phyloP scores from a whole-genome alignment of 805 yeast species.

The Debaryomyces tyrocola region DNA sequence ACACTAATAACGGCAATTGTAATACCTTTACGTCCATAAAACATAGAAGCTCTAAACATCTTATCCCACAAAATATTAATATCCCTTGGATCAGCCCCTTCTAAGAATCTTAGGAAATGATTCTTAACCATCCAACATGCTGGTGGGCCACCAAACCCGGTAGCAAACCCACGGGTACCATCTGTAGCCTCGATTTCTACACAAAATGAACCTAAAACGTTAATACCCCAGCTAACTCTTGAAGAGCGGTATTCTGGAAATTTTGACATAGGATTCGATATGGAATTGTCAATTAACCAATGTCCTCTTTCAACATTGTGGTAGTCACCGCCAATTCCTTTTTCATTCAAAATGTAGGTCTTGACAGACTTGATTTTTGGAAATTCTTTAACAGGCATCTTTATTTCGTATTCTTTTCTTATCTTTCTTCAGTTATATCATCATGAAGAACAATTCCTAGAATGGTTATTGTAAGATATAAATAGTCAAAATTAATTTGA shows the following conservation, averaged over 20 bases:
- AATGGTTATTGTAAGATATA: too few species aligned
- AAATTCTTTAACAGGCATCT: slow-evolving; percentile 22
- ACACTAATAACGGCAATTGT: slow-evolving; percentile 49
- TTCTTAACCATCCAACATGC: slow-evolving; percentile 49
- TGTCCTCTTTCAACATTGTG: slow-evolving; percentile 50
- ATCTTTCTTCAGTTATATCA: too few species aligned
- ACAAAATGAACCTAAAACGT: slow-evolving; percentile 51
- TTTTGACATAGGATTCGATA: slow-evolving; percentile 52
- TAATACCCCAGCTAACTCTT: slow-evolving; percentile 51
- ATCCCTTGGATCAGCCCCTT: slow-evolving; percentile 50
- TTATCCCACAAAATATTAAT: slow-evolving; percentile 48
- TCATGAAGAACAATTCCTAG: too few species aligned
- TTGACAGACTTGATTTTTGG: slow-evolving; percentile 45
- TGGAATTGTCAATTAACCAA: slow-evolving; percentile 48
- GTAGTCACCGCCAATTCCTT: slow-evolving; percentile 52
- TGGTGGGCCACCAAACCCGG: slow-evolving; percentile 54
- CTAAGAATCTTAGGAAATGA: slow-evolving; percentile 47
- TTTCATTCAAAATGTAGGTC: slow-evolving; percentile 43
- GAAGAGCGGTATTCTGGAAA: slow-evolving; percentile 45
- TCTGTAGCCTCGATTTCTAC: slow-evolving; percentile 49
- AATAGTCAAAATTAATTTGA: too few species aligned
- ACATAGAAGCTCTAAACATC: slow-evolving; percentile 49
- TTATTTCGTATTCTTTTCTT: too few species aligned
- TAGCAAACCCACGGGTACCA: slow-evolving; percentile 51
- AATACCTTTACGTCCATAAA: slow-evolving; percentile 51